phyloP scores from a whole-genome alignment of 495 filamentous ascomycete genomes.

The Emericellopsis terricola region DNA sequence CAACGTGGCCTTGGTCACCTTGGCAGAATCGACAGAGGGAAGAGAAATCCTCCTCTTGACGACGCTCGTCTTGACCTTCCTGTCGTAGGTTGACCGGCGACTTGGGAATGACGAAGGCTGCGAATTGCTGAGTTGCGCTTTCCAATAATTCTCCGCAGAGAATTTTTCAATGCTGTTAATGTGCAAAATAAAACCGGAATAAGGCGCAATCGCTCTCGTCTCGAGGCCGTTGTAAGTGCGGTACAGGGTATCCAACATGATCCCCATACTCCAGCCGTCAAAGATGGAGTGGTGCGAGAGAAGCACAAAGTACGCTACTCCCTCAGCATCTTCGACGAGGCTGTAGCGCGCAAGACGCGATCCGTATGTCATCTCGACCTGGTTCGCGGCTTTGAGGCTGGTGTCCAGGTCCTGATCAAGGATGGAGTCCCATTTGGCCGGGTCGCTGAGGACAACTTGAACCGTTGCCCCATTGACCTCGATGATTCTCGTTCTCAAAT shows the following conservation, averaged over 20 bases:
- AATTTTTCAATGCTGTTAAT: not conserved
- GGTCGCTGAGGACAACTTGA: not conserved
- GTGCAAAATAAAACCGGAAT: slow-evolving; percentile 1
- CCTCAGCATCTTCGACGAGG: slow-evolving; percentile 6
- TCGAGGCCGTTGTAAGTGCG: not conserved
- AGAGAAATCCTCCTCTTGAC: not conserved
- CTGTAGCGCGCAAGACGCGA: slow-evolving; percentile 9
- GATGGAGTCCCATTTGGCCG: not conserved
- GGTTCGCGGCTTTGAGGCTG: not conserved
- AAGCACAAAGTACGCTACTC: slow-evolving; percentile 25
- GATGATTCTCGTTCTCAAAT: not conserved
- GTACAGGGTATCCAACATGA: slow-evolving; percentile 1
- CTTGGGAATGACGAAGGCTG: slow-evolving; percentile 9
- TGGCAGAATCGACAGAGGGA: not conserved
- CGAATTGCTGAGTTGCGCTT: slow-evolving; percentile 4
- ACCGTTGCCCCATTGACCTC: not conserved
- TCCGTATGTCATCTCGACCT: slow-evolving; percentile 3
- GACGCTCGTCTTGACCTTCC: not conserved
- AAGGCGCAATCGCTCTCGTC: not conserved
- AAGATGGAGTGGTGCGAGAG: slow-evolving; percentile 12
- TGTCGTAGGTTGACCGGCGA: slow-evolving; percentile 9
- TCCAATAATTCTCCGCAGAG: not conserved
- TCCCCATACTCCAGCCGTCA: not conserved
- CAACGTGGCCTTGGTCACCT: slow-evolving; percentile 18
- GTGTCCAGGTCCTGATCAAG: not conserved